Evolutionary conservation across 768 basidiomycete species (phyloP), one percentile per base, ranked within the genome.

Genomic region (Leccinum uliginosum): DNA sequence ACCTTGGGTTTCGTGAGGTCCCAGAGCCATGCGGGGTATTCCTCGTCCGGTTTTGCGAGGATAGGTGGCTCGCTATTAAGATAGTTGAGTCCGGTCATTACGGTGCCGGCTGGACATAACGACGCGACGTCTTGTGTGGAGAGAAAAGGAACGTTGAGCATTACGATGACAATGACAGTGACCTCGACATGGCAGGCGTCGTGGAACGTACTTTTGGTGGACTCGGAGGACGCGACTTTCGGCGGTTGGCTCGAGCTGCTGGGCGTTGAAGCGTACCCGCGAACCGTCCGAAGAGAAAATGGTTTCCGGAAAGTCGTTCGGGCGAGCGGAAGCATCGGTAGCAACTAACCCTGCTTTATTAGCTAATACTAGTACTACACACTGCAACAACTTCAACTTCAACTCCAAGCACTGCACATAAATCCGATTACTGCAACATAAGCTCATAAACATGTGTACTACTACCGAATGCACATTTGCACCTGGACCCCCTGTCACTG

Each of bases 21-120:
- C 94, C 94, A 97, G 40, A 97, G 70, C 94, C 94, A 97, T 7
- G 81, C 70, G 3, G 94, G 94, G 69, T 97, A 96, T 62, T 86
- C 84, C 45, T 89, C 86, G 70, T 97, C 94, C 0, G 88, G 76
- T 11, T 80, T 73, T 2, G 94, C 90, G 23, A 91, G 69, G 0
- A 95, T 83, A 6, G 90, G 85, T 0, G 82, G 74, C 66, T 94
- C 89, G 52, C 82, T 86, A 71, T 96, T 96, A 53, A 93, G 77
- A 65, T 91, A 93, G 64, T 89, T 86, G 6, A 90, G 67, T 3
- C 93, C 93, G n/a, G 76, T 76, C n/a, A 97, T 69, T 5, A 89
- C 75, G 8, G 91, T 93, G 56, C 88, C 86, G 14, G 83, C 75
- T 7, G 78, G 65, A 70, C 91, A 93, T 29, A 86, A 85, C 4